These are phyloP conservation scores for Apophysomyces elegans DNA, from an alignment of 371 early-diverging fungal genomes.

Conservation along the genomic window DNA sequence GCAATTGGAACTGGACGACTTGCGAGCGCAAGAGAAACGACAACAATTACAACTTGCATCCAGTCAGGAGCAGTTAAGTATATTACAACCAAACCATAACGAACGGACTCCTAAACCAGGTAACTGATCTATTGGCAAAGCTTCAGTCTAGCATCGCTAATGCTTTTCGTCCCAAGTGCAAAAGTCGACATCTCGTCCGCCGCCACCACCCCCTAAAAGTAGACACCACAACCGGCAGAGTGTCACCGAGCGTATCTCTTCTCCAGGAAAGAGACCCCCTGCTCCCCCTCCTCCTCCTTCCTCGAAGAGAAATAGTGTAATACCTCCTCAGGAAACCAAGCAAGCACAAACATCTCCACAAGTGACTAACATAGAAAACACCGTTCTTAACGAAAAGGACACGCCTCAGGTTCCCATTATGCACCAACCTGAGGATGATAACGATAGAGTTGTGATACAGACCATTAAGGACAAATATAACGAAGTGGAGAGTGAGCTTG, in stretches of 20 bases:
- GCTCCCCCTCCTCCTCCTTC: constrained; percentile 11
- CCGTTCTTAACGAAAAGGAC: too few species aligned
- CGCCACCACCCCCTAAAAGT: constrained; percentile 26
- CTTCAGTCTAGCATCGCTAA: too few species aligned
- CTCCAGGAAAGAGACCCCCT: background rate
- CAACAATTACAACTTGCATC: constrained; percentile 13
- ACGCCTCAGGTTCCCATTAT: too few species aligned
- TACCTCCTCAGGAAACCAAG: background rate
- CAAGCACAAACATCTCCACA: too few species aligned
- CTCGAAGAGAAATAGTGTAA: background rate
- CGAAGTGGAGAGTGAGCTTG: too few species aligned
- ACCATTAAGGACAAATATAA: too few species aligned
- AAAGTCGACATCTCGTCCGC: constrained; percentile 15
- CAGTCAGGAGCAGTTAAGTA: constrained; percentile 9
- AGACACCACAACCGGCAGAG: constrained; percentile 14
- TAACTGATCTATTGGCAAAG: background rate
- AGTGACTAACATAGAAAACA: too few species aligned
- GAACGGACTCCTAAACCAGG: background rate
- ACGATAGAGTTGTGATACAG: too few species aligned
- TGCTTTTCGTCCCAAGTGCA: constrained; percentile 8
- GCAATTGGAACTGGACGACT: background rate
- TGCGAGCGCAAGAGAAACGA: background rate
- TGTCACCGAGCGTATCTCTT: background rate
- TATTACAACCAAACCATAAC: background rate
- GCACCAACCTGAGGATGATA: too few species aligned